A percentile compares a stretch with the other conserved stretches of the same genome.
Conservation (phyloP, 495 filamentous ascomycete genomes). For the Penicillium egyptiacum region DNA sequence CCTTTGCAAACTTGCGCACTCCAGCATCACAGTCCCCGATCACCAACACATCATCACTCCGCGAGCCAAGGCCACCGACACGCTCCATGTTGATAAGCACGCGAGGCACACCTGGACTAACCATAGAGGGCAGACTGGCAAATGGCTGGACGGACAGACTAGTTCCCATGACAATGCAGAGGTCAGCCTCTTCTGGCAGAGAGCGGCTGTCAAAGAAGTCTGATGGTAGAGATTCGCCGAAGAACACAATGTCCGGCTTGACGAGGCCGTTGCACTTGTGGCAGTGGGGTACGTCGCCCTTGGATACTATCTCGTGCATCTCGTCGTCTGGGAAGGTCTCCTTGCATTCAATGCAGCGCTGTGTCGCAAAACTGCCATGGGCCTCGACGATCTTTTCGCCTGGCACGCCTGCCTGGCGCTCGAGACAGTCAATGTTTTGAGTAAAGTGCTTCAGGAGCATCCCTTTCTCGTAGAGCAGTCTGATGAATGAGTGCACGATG, state of each 20-base stretch:
- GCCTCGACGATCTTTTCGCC: slow-evolving; percentile 83
- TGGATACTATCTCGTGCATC: slow-evolving; percentile 67
- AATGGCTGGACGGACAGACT: slow-evolving; percentile 89
- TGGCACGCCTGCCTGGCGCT: slow-evolving; percentile 83
- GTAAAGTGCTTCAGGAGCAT: slow-evolving; percentile 86
- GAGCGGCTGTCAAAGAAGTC: slow-evolving; percentile 62
- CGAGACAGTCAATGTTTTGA: slow-evolving; percentile 96
- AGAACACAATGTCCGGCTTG: slow-evolving; percentile 98
- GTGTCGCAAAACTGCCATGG: slow-evolving; percentile 88
- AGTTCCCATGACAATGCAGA: slow-evolving; percentile 89
- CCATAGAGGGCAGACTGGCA: slow-evolving; percentile 69
- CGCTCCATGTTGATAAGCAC: slow-evolving; percentile 83
- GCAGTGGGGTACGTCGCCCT: slow-evolving; percentile 69
- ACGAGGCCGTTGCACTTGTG: slow-evolving; percentile 73
- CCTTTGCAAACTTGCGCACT: slow-evolving; percentile 77
- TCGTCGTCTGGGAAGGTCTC: slow-evolving; percentile 63
- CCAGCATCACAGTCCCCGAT: slow-evolving; percentile 79
- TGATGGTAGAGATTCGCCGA: slow-evolving; percentile 79
- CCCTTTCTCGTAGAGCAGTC: slow-evolving; percentile 69
- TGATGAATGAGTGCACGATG: slow-evolving; percentile 77
- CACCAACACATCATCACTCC: slow-evolving; percentile 73
- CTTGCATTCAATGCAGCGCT: slow-evolving; percentile 88
- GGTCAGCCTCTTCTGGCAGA: slow-evolving; percentile 64
- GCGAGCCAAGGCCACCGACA: slow-evolving; percentile 77
- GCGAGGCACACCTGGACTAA: slow-evolving; percentile 62